Conservation (phyloP, 2,329 filamentous ascomycete species). For the Alternaria solani region DNA sequence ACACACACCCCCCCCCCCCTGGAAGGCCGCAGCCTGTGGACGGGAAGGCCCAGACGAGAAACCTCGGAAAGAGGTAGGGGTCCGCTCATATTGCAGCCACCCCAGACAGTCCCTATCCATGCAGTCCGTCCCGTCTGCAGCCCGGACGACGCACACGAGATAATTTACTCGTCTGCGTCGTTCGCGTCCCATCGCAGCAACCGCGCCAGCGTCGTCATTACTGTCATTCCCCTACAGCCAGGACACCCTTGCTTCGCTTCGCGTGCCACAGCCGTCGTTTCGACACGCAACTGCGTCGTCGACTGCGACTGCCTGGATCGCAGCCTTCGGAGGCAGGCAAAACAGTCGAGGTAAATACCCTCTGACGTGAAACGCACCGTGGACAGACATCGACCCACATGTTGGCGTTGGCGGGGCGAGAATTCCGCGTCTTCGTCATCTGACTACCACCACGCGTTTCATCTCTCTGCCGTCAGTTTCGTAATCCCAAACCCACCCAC, state of each 20-base stretch:
- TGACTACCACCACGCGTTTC: slow-evolving; percentile 25
- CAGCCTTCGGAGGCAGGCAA: slow-evolving; percentile 19
- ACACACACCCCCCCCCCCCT: slow-evolving; percentile 27
- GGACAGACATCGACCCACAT: slow-evolving; percentile 24
- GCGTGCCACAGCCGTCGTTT: slow-evolving; percentile 8
- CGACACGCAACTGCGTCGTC: slow-evolving; percentile 1
- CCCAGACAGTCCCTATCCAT: slow-evolving; percentile 6
- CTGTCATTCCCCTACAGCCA: background rate
- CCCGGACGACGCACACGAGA: slow-evolving; percentile 5
- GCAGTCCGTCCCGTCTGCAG: slow-evolving; percentile 12
- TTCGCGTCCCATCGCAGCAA: background rate
- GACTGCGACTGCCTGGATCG: slow-evolving; percentile 4
- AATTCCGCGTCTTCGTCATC: slow-evolving; percentile 23
- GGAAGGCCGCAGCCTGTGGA: slow-evolving; percentile 25
- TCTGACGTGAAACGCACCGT: slow-evolving; percentile 28
- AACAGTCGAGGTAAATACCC: slow-evolving; percentile 22
- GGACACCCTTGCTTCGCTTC: slow-evolving; percentile 11
- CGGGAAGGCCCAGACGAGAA: slow-evolving; percentile 27
- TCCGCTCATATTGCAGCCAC: slow-evolving; percentile 10
- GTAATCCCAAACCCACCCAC: slow-evolving; percentile 13
- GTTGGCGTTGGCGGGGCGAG: slow-evolving; percentile 29
- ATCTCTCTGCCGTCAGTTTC: slow-evolving; percentile 24
- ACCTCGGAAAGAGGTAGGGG: slow-evolving; percentile 17
- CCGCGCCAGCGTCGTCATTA: background rate
- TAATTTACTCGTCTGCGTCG: slow-evolving; percentile 10